Percentiles rank a stretch among this genome's conserved stretches.
phyloP scores from a whole-genome alignment of 768 basidiomycete genomes.

The Pholiota microspora region DNA sequence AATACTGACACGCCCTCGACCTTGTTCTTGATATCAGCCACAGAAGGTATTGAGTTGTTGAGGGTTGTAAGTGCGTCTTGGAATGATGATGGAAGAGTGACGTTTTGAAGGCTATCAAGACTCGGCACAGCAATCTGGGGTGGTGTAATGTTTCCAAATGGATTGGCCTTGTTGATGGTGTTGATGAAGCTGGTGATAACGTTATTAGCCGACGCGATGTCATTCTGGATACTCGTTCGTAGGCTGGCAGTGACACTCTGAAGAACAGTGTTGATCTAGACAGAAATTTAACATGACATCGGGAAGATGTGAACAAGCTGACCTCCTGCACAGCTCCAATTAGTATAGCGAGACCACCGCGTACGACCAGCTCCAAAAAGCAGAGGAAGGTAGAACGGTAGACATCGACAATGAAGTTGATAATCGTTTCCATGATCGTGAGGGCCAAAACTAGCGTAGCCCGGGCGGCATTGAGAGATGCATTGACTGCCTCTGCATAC shows the following conservation, averaged over 20 bases:
- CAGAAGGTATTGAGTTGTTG: constrained; percentile 77
- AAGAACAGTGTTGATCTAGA: constrained; percentile 71
- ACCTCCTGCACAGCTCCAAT: constrained; percentile 86
- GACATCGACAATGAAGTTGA: constrained; percentile 89
- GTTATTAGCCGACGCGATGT: constrained; percentile 66
- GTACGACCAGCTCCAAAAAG: constrained; percentile 86
- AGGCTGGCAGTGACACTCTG: constrained; percentile 55
- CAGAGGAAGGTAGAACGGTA: constrained; percentile 95
- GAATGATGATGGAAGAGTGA: constrained; percentile 79
- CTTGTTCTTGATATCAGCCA: constrained; percentile 68
- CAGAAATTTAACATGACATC: constrained; percentile 6
- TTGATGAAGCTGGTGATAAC: constrained; percentile 62
- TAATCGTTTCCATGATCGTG: constrained; percentile 82
- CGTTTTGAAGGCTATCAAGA: constrained; percentile 69
- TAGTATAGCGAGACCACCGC: constrained; percentile 75
- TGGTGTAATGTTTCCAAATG: constrained; percentile 63
- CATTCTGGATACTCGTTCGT: constrained; percentile 70
- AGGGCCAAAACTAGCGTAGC: constrained; percentile 70
- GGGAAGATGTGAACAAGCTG: not conserved
- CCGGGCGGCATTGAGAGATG: constrained; percentile 72
- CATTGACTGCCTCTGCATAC: constrained; percentile 77
- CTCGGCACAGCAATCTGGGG: constrained; percentile 78
- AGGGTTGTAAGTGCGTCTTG: constrained; percentile 69
- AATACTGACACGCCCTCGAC: constrained; percentile 64
- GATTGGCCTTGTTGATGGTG: constrained; percentile 74